Base-by-base conservation (phyloP, 148 eudicot genomes). In the Talinum fruticosum region DNA sequence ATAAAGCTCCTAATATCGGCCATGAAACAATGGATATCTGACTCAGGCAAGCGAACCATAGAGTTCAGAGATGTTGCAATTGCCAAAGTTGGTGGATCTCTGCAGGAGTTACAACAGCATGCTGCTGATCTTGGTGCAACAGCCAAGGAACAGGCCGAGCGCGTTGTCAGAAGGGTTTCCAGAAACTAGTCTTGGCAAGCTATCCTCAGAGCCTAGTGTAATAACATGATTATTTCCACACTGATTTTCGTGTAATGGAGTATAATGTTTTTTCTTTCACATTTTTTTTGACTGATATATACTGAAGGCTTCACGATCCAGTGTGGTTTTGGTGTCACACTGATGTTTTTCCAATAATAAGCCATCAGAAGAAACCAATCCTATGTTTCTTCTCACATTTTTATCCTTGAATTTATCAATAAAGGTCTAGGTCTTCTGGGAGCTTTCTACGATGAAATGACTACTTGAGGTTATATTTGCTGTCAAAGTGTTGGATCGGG, bases 121-220 rank as follows among this genome's bases (percentile, higher is more conserved):
- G 85, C 90, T 24, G 85, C 84, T 45, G 90, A 78, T 59, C 80
- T 88, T 80, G 73, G 85, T 73, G 71, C 82, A 28, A 79, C 88
- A 37, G 74, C 85, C 36, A 90, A 87, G 82, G 97, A 93, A 82
- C 89, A 94, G 37, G 88, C 87, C 8, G 90, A 90, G 82, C 89
- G 98, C 38, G 87, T 87, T 57, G 91, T 78, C 86, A 84, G 77
- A 97, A 80, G 51, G 90, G 97, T 69, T 94, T 93, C 61, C 93
- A 85, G 85, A 91, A 90, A 79, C 78, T 96, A 10, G 82, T 7
- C 10, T 62, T n/a, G 66, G 66, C 66, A 62, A 28, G 66, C 23
- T 51, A 5, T 51, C 57, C 19, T 0, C 19, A 14, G 57, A 18
- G n/a, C 66, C 13, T 62, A 8, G 32, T 24, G 66, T 62, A 28